Evolutionary conservation across 257 asterid species (phyloP).

Genomic region (Verbena officinalis): DNA sequence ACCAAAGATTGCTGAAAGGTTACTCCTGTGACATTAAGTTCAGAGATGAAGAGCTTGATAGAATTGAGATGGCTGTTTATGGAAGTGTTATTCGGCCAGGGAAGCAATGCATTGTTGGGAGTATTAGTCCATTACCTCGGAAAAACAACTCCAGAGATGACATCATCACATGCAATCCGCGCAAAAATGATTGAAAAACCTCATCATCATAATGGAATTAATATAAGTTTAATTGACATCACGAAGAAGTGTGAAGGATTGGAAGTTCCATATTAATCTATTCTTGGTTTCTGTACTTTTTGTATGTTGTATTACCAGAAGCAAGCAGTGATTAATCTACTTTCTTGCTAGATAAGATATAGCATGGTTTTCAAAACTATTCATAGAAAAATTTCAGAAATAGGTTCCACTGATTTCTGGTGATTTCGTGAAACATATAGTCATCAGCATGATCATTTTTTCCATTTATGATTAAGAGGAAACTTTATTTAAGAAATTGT

Average conservation of each 20-base stretch:
- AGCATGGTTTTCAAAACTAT: too few relatives aligned
- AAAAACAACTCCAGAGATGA: conserved; percentile 48
- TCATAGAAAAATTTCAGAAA: too few relatives aligned
- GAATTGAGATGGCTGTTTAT: conserved; percentile 74
- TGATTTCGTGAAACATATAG: neutral
- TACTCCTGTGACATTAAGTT: conserved; percentile 71
- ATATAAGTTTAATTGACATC: conserved; percentile 1
- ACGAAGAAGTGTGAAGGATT: conserved; percentile 3
- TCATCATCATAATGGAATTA: conserved; percentile 6
- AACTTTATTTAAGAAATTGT: conserved; percentile 5
- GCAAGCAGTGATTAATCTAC: too few relatives aligned
- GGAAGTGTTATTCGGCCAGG: conserved; percentile 61
- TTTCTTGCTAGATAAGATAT: too few relatives aligned
- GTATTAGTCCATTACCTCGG: conserved; percentile 42
- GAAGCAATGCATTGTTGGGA: conserved; percentile 54
- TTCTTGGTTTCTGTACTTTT: conserved; percentile 13
- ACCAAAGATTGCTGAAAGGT: conserved; percentile 53
- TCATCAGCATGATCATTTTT: neutral
- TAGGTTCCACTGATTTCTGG: neutral
- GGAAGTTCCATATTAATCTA: conserved; percentile 8
- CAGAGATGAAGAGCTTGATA: conserved; percentile 57
- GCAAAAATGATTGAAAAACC: conserved; percentile 28
- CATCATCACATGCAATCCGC: conserved; percentile 46
- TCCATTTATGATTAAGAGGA: neutral
- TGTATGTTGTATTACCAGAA: too few relatives aligned